These are phyloP conservation scores for Colletotrichum sojae DNA, from an alignment of 2,329 filamentous ascomycete species.

Conservation along the genomic window DNA sequence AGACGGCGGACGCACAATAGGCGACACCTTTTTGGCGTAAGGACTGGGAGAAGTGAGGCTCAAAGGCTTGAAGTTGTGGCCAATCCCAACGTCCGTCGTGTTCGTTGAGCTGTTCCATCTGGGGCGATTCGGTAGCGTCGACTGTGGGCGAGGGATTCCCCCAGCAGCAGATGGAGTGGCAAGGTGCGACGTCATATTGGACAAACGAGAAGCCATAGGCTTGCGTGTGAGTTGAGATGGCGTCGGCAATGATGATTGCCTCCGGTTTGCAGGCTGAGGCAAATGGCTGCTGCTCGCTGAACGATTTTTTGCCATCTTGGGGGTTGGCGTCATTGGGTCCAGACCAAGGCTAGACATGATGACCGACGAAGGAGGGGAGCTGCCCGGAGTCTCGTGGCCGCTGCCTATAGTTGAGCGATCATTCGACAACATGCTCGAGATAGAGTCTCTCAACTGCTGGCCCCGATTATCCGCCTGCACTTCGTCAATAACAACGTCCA, in stretches of 20 bases:
- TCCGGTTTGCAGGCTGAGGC: conserved; percentile 61
- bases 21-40: conserved; percentile 62
- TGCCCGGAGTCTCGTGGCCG: conserved; percentile 78
- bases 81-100: conserved; percentile 73
- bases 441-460: conserved; percentile 89
- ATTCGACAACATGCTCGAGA: conserved; percentile 91
- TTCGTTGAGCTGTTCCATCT: conserved; percentile 82
- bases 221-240: conserved; percentile 59
- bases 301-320: conserved; percentile 60
- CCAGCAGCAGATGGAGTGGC: conserved; percentile 55
- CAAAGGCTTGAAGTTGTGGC: conserved; percentile 77
- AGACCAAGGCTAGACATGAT: conserved; percentile 71
- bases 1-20: conserved; percentile 57
- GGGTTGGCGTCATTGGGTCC: conserved; percentile 61
- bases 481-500: conserved; percentile 83
- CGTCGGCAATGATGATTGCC: conserved; percentile 64
- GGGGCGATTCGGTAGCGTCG: conserved; percentile 70
- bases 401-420: conserved; percentile 81
- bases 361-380: conserved; percentile 74
- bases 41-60: conserved; percentile 72
- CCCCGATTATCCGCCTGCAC: conserved; percentile 73
- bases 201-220: conserved; percentile 59
- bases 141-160: conserved; percentile 59
- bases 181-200: conserved; percentile 65
- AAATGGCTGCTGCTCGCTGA: conserved; percentile 63